Percentiles rank a stretch among this genome's conserved stretches.
Conservation (phyloP, 306 rosid species). For the Fagus crenata region DNA sequence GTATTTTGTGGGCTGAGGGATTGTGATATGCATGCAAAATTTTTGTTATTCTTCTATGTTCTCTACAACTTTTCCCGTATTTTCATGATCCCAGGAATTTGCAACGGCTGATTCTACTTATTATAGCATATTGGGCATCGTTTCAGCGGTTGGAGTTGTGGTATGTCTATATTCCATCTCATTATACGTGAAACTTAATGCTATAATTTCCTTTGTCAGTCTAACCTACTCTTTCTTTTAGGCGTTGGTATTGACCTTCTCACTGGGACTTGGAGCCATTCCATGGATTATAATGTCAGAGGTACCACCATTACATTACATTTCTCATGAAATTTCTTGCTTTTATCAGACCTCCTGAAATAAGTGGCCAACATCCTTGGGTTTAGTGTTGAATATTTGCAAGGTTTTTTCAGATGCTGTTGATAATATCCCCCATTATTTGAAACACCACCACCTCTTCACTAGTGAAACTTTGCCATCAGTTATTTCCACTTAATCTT, state of each 20-base stretch:
- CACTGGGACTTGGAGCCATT: slow-evolving; percentile 92
- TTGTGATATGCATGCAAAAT: background rate
- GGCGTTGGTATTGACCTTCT: slow-evolving; percentile 85
- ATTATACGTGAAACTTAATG: slow-evolving; percentile 5
- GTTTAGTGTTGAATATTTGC: background rate
- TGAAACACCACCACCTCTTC: background rate
- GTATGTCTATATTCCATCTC: slow-evolving; percentile 47
- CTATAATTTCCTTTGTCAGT: slow-evolving; percentile 19
- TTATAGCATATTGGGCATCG: slow-evolving; percentile 48
- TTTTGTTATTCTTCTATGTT: slow-evolving; percentile 10
- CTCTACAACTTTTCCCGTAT: slow-evolving; percentile 7
- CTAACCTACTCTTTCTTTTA: slow-evolving; percentile 38
- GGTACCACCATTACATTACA: slow-evolving; percentile 45
- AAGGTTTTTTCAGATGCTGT: background rate
- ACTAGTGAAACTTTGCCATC: background rate
- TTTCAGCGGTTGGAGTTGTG: slow-evolving; percentile 81
- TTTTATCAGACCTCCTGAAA: background rate
- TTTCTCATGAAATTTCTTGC: background rate
- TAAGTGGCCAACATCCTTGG: background rate
- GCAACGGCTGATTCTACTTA: slow-evolving; percentile 45
- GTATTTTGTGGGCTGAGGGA: background rate
- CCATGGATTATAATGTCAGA: slow-evolving; percentile 99
- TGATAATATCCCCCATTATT: background rate
- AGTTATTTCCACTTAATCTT: background rate
- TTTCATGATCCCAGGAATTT: slow-evolving; percentile 44